These are phyloP conservation scores for Daucus carota DNA, from an alignment of 129 eudicot genomes.

Conservation along the genomic window DH1_v3.0 NC_030381.2:16675001-16675500, in stretches of 20 bases:
- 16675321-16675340: conserved; percentile 71
- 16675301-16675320: conserved; percentile 66
- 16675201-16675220: not conserved
- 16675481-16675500: conserved; percentile 54
- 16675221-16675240: not conserved
- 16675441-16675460: conserved; percentile 67
- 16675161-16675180: not conserved
- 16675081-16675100: not conserved
- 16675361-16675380: conserved; percentile 59
- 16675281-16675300: conserved; percentile 64
- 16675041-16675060: conserved; percentile 64
- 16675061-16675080: conserved; percentile 25
- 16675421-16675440: conserved; percentile 69
- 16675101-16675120: not conserved
- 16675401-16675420: conserved; percentile 69
- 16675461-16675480: conserved; percentile 55
- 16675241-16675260: not conserved
- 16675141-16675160: not conserved
- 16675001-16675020: conserved; percentile 74
- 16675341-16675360: conserved; percentile 63
- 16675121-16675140: not conserved
- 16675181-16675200: not conserved
- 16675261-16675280: conserved; percentile 57
- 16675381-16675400: conserved; percentile 76
- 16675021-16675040: conserved; percentile 58